phyloP scores from a whole-genome alignment of 805 yeast genomes.

The Ogataea minuta region DNA sequence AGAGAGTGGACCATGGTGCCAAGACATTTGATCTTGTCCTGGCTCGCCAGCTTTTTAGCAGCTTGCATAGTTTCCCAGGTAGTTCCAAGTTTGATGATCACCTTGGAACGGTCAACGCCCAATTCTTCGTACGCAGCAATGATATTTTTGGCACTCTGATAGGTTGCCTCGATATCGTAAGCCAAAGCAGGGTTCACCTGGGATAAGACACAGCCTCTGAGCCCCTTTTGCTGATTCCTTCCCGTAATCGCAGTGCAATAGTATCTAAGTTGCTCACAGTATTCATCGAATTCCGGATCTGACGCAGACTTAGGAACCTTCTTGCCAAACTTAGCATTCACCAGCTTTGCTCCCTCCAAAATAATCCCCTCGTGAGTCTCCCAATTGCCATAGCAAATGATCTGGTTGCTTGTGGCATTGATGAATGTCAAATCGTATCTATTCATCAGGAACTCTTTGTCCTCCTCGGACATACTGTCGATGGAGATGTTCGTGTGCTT shows the following conservation, averaged over 20 bases:
- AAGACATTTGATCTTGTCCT: constrained; percentile 29
- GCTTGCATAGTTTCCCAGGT: constrained; percentile 37
- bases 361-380: constrained; percentile 21
- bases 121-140: constrained; percentile 33
- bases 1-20: constrained; percentile 39
- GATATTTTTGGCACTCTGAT: constrained; percentile 26
- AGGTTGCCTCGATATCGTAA: constrained; percentile 29
- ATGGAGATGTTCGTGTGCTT: constrained; percentile 24
- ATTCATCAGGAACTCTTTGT: constrained; percentile 17
- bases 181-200: constrained; percentile 31
- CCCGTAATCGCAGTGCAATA: constrained; percentile 28
- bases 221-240: constrained; percentile 21
- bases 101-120: constrained; percentile 32
- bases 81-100: constrained; percentile 36
- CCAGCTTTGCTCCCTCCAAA: constrained; percentile 21
- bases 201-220: constrained; percentile 26
- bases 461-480: constrained; percentile 27
- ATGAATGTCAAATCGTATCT: constrained; percentile 19
- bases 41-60: constrained; percentile 24
- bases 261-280: constrained; percentile 19
- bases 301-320: constrained; percentile 15
- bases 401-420: constrained; percentile 33
- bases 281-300: constrained; percentile 12
- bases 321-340: constrained; percentile 12
- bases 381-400: constrained; percentile 26